phyloP scores from a whole-genome alignment of 2,329 filamentous ascomycete species.

The Beauveria asiatica region DNA sequence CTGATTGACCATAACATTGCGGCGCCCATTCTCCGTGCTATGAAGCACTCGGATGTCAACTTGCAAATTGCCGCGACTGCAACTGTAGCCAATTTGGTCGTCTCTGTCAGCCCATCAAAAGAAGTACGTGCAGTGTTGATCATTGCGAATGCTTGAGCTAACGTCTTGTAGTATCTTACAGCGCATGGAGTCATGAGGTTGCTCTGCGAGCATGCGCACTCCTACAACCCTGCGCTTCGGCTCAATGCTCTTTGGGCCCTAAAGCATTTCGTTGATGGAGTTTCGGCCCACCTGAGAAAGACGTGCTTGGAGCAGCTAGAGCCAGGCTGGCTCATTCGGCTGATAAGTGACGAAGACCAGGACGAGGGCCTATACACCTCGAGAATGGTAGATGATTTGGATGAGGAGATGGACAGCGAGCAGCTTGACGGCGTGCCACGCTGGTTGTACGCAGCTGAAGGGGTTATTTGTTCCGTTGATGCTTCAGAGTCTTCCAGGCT shows the following conservation, averaged over 20 bases:
- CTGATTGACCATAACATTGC: conserved; percentile 80
- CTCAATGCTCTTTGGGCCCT: conserved; percentile 88
- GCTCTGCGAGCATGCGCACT: conserved; percentile 78
- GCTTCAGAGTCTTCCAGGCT: conserved; percentile 33
- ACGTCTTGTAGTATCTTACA: conserved; percentile 53
- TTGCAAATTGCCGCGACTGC: conserved; percentile 82
- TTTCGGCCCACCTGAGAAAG: conserved; percentile 64
- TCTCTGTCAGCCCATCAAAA: conserved; percentile 87
- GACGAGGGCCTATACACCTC: conserved; percentile 39
- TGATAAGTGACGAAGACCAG: conserved; percentile 59
- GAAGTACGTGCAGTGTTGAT: conserved; percentile 49
- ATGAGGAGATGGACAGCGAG: conserved; percentile 52
- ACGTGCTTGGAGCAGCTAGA: conserved; percentile 69
- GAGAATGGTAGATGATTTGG: conserved; percentile 34
- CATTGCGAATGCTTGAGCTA: conserved; percentile 14
- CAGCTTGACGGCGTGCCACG: conserved; percentile 35
- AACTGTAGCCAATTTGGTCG: conserved; percentile 73
- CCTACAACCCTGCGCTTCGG: conserved; percentile 66
- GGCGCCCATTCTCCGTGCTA: conserved; percentile 64
- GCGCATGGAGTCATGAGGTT: conserved; percentile 66
- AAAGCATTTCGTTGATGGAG: conserved; percentile 76
- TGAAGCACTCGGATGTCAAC: conserved; percentile 66
- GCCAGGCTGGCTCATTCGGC: conserved; percentile 69
- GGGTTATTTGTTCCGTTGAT: conserved; percentile 24
- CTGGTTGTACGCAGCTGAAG: conserved; percentile 27